Conservation (phyloP, 2,329 filamentous ascomycete genomes). For the Lojkania enalia region DNA sequence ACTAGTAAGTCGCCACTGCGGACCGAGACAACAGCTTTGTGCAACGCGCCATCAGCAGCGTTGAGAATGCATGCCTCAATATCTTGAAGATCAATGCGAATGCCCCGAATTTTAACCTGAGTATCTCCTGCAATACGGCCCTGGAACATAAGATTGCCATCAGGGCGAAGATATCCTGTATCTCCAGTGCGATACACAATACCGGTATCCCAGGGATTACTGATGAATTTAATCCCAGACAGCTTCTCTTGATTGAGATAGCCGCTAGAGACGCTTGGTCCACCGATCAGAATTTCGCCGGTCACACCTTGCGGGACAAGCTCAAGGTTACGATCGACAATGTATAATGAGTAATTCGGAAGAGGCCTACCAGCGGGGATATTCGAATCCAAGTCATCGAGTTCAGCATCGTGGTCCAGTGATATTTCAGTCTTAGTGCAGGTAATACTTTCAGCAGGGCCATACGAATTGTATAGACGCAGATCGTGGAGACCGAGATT, state of each 20-base stretch:
- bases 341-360: conserved; percentile 26
- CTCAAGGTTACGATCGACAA: conserved; percentile 43
- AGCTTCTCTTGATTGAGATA: conserved; percentile 34
- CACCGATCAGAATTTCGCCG: conserved; percentile 49
- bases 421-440: conserved; percentile 23
- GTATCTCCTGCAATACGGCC: conserved; percentile 7
- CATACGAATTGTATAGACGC: background rate
- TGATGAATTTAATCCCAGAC: conserved; percentile 15
- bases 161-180: conserved; percentile 33
- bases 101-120: conserved; percentile 36
- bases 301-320: conserved; percentile 45
- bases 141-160: conserved; percentile 39
- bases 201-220: conserved; percentile 1
- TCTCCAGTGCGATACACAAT: conserved; percentile 47
- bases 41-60: conserved; percentile 14
- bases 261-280: conserved; percentile 39
- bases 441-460: conserved; percentile 8
- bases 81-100: conserved; percentile 45
- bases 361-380: conserved; percentile 27
- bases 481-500: background rate
- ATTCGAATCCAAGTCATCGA: conserved; percentile 20
- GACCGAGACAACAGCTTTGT: conserved; percentile 25
- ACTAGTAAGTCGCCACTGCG: conserved; percentile 30
- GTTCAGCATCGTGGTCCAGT: conserved; percentile 31
- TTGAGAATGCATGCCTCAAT: conserved; percentile 42